phyloP scores from a whole-genome alignment of 139 green algal species.

The Pedinophyceae sp. region DNA sequence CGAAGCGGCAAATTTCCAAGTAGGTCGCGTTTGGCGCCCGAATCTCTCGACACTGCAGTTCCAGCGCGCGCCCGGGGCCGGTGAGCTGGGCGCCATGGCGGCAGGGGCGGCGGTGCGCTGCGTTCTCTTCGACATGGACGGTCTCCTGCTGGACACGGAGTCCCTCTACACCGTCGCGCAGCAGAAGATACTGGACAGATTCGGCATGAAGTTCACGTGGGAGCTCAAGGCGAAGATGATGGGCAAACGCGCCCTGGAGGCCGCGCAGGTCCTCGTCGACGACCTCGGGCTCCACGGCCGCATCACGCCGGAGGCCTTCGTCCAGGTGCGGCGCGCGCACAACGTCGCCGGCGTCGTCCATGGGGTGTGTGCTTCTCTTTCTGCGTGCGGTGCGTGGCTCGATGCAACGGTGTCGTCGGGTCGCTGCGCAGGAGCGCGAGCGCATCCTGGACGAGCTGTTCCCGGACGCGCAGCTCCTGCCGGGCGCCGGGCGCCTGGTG shows the following conservation, averaged over 20 bases:
- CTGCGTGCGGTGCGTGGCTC: conserved; percentile 26
- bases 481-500: conserved; percentile 52
- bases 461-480: conserved; percentile 42
- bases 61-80: no score
- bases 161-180: conserved; percentile 54
- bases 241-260: conserved; percentile 52
- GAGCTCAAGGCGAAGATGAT: conserved; percentile 62
- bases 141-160: conserved; percentile 69
- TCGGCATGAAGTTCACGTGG: conserved; percentile 60
- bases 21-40: no score
- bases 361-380: neutral
- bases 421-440: conserved; percentile 25
- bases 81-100: no score
- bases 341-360: no score
- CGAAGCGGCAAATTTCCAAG: no score
- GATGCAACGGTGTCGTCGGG: neutral
- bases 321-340: neutral
- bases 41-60: no score
- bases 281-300: conserved; percentile 34
- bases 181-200: conserved; percentile 31
- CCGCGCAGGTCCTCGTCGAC: conserved; percentile 29
- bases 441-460: conserved; percentile 49
- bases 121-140: conserved; percentile 65
- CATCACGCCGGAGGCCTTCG: conserved; percentile 29
- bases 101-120: no score